Conservation (phyloP, 768 basidiomycete genomes). For the Amanita exitialis region DNA sequence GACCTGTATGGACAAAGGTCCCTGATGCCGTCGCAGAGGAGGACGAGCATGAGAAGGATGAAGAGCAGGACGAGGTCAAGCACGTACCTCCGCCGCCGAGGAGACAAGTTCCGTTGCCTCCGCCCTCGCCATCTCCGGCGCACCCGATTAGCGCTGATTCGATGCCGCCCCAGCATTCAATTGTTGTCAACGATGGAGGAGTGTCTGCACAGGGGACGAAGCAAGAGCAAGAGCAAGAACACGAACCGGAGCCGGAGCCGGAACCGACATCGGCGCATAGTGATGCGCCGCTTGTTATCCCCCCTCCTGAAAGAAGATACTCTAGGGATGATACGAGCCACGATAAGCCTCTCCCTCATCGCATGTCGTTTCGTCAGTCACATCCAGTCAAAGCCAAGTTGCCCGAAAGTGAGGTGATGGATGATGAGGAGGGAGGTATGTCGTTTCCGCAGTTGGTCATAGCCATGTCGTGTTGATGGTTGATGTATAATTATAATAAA, state of each 20-base stretch:
- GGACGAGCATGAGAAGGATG: slow-evolving; percentile 6
- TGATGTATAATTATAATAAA: neutral
- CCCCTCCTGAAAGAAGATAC: slow-evolving; percentile 10
- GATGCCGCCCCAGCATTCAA: neutral
- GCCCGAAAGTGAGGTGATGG: slow-evolving; percentile 33
- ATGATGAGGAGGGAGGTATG: slow-evolving; percentile 58
- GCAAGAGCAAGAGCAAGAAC: neutral
- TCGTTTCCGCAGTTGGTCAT: slow-evolving; percentile 3
- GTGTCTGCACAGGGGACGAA: neutral
- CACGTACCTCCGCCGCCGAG: slow-evolving; percentile 1
- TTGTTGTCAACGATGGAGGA: neutral
- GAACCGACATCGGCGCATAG: slow-evolving; percentile 24
- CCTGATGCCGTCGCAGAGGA: slow-evolving; percentile 10
- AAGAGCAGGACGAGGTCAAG: slow-evolving; percentile 2
- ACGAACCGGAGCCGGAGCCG: slow-evolving; percentile 10
- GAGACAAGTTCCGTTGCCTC: neutral
- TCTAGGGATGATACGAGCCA: neutral
- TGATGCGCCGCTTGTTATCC: slow-evolving; percentile 13
- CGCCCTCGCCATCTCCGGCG: neutral
- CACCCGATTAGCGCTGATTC: neutral
- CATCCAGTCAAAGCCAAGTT: slow-evolving; percentile 15
- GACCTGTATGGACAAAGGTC: neutral
- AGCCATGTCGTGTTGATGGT: slow-evolving; percentile 2
- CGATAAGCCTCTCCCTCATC: slow-evolving; percentile 9
- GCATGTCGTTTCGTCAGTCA: slow-evolving; percentile 12